Percentiles rank a stretch among this genome's conserved stretches.
Evolutionary conservation across 306 rosid species (phyloP).

Genomic region (Calophaca sinica): DNA sequence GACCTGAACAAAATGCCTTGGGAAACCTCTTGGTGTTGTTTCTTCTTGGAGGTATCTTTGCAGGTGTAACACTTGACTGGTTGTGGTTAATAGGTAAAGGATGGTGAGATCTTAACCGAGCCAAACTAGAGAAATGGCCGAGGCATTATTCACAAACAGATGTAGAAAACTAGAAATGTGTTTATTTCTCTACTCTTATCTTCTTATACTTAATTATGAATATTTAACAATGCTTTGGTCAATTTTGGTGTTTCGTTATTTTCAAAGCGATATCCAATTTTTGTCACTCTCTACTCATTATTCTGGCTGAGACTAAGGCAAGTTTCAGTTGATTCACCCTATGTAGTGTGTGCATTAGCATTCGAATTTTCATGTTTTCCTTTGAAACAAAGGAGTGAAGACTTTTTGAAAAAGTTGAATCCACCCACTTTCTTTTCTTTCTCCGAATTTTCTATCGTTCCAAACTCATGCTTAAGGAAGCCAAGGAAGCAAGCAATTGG

Average conservation of each 20-base stretch:
- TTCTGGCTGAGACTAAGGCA: no score
- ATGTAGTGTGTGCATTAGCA: background rate
- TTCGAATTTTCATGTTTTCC: no score
- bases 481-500: no score
- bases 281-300: background rate
- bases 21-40: constrained; percentile 85
- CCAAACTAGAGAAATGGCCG: background rate
- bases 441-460: no score
- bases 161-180: background rate
- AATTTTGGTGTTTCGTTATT: no score
- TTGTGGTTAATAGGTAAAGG: constrained; percentile 94
- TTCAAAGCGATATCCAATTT: background rate
- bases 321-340: background rate
- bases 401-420: no score
- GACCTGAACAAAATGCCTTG: constrained; percentile 96
- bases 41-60: constrained; percentile 76
- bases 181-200: background rate
- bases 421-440: no score
- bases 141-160: constrained; percentile 1
- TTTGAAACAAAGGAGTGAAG: no score
- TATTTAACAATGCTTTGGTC: background rate
- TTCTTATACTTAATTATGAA: background rate
- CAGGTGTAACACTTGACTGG: constrained; percentile 91
- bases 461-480: no score
- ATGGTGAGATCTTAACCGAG: constrained; percentile 59